Percentiles rank a stretch among this genome's conserved stretches.
phyloP scores from a whole-genome alignment of 2,329 filamentous ascomycete species.

The Emergomyces orientalis region DNA sequence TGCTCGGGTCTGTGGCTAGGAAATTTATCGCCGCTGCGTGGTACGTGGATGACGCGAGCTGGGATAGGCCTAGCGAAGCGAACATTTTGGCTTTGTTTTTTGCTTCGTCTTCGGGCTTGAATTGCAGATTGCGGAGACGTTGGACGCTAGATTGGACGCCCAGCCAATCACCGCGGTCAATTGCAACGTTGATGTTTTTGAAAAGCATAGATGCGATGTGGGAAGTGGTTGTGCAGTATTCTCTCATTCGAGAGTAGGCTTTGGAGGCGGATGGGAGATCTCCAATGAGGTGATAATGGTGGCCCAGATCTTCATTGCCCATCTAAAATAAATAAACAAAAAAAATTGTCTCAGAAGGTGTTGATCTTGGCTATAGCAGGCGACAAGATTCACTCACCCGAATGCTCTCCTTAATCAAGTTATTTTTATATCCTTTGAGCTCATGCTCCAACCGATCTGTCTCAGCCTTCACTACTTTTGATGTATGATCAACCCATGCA shows the following conservation, averaged over 20 bases:
- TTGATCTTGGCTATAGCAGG: background rate
- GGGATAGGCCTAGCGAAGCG: conserved; percentile 52
- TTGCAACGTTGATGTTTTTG: conserved; percentile 63
- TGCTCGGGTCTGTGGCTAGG: conserved; percentile 51
- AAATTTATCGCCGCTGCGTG: conserved; percentile 63
- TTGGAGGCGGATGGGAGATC: conserved; percentile 64
- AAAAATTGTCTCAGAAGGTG: background rate
- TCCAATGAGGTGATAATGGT: conserved; percentile 70
- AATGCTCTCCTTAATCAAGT: conserved; percentile 94
- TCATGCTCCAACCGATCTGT: conserved; percentile 71
- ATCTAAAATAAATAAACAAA: conserved; percentile 49
- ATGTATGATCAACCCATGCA: conserved; percentile 63
- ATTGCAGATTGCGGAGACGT: conserved; percentile 44
- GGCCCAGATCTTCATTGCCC: conserved; percentile 85
- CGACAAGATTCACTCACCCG: conserved; percentile 47
- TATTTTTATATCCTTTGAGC: conserved; percentile 89
- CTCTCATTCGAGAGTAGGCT: conserved; percentile 76
- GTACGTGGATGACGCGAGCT: conserved; percentile 49
- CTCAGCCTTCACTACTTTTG: conserved; percentile 58
- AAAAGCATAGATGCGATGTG: conserved; percentile 77
- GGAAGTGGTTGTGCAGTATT: conserved; percentile 72
- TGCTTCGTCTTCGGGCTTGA: conserved; percentile 49
- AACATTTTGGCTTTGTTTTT: conserved; percentile 57
- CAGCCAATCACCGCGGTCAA: conserved; percentile 71
- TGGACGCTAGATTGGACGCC: conserved; percentile 54